Evolutionary conservation across 306 rosid genomes (phyloP).

Genomic region (Potentilla sterilis): DNA sequence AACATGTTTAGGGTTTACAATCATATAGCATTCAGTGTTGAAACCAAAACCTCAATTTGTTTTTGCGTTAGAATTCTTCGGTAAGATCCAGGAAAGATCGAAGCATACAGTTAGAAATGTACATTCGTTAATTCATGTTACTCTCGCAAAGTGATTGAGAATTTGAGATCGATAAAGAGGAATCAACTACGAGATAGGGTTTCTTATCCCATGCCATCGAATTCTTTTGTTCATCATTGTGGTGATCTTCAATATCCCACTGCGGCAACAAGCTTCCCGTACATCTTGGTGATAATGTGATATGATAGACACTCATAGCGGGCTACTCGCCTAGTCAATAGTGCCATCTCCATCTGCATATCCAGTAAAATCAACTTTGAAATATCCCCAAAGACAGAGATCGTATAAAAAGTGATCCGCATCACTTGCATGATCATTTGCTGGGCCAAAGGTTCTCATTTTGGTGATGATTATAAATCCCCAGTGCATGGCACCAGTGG

Average conservation of each 20-base stretch:
- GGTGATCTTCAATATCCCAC: not conserved
- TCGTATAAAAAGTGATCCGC: not conserved
- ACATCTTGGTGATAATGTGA: not conserved
- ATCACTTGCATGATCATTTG: not conserved
- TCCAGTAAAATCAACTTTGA: not conserved
- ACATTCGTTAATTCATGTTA: not conserved
- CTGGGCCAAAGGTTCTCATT: conserved; percentile 4
- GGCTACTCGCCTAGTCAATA: not conserved
- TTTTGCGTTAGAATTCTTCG: too few relatives aligned
- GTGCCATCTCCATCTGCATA: not conserved
- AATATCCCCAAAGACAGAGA: conserved; percentile 1
- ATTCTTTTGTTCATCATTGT: not conserved
- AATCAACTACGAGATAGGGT: not conserved
- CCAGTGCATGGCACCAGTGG: conserved; percentile 5
- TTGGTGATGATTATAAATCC: not conserved
- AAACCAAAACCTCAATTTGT: too few relatives aligned
- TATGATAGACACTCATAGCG: not conserved
- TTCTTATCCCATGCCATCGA: not conserved
- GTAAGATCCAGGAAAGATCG: too few relatives aligned
- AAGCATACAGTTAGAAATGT: too few relatives aligned
- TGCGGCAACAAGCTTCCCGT: not conserved
- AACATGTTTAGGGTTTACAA: too few relatives aligned
- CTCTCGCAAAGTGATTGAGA: not conserved
- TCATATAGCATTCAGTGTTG: too few relatives aligned
- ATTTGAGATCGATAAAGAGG: not conserved